These are phyloP conservation scores for Adenanthera pavonina DNA, from an alignment of 306 rosid genomes.

Conservation along the genomic window DNA sequence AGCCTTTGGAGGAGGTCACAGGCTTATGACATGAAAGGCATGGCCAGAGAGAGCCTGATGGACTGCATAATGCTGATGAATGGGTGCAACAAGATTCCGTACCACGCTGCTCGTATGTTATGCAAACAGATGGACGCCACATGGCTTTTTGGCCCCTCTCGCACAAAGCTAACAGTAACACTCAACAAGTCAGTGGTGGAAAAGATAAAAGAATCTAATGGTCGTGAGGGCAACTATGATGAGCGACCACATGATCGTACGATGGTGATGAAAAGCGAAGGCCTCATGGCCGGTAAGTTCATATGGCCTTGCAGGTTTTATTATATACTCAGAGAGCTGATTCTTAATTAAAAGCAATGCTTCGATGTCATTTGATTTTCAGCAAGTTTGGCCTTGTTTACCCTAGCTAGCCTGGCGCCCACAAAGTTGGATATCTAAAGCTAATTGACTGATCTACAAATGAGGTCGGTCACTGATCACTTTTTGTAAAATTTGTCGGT, in stretches of 20 bases:
- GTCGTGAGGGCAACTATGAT: background rate
- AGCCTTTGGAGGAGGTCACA: constrained; percentile 16
- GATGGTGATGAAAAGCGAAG: background rate
- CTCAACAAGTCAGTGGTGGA: background rate
- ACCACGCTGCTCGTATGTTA: constrained; percentile 11
- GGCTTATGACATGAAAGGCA: constrained; percentile 27
- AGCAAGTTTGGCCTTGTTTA: background rate
- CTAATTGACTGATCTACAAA: background rate
- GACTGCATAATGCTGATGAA: constrained; percentile 16
- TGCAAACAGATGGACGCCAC: constrained; percentile 22
- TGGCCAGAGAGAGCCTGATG: constrained; percentile 19
- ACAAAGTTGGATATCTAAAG: background rate
- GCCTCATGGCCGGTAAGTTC: constrained; percentile 1
- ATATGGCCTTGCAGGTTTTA: background rate
- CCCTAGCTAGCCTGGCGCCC: background rate
- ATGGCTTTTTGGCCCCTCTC: constrained; percentile 1
- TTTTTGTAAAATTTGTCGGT: background rate
- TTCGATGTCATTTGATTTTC: background rate
- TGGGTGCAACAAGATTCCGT: constrained; percentile 17
- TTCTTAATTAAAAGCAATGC: background rate
- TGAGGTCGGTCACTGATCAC: background rate
- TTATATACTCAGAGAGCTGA: background rate
- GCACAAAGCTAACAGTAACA: background rate
- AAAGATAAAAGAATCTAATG: background rate
- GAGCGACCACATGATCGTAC: background rate